Base-by-base conservation (phyloP, 2,329 filamentous ascomycete species). In the Pseudogymnoascus destructans region DNA sequence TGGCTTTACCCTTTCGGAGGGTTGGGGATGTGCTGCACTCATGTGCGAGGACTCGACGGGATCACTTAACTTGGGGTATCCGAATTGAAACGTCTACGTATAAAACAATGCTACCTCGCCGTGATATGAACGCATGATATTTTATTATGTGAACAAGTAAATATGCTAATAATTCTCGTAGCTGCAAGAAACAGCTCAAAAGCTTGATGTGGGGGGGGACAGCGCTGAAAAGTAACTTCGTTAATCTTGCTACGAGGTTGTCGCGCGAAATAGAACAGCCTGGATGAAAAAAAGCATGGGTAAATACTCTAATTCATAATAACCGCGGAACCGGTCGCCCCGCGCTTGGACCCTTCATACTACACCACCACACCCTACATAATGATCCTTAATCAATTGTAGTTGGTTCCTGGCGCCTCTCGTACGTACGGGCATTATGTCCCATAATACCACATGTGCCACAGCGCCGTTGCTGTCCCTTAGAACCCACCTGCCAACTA, bases 41-140 rank as follows among this genome's bases (percentile, higher is more conserved):
- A 30, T 19, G 46, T 52, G 46, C 46, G 46, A 52, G 25, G 46
- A 52, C 46, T 52, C 23, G 46, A 52, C 46, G 46, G 46, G 46
- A 52, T 52, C 30, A 52, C 46, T 52, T 52, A 19, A 52, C 46
- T 52, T 30, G 25, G n/a, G 23, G 15, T 52, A 52, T 52, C 46
- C 46, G 46, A 52, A 52, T 52, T 52, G 46, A 52, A 52, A 52
- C 46, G 46, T 52, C 46, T 52, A 52, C 46, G 46, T 52, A 52
- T 52, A 17, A 23, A 30, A 5, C 15, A 25, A 30, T 30, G 5
- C 25, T 52, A 19, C 10, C 25, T 30, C 15, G n/a, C 17, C 1
- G 46, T 52, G 25, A 30, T 49, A 5, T 49, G 42, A 27, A 17
- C 23, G 15, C 23, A 15, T 27, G 23, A 15, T 27, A n/a, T 49